Base-by-base conservation (phyloP, 352 stramenopile genomes). In the Phytophthora fragariae region DNA sequence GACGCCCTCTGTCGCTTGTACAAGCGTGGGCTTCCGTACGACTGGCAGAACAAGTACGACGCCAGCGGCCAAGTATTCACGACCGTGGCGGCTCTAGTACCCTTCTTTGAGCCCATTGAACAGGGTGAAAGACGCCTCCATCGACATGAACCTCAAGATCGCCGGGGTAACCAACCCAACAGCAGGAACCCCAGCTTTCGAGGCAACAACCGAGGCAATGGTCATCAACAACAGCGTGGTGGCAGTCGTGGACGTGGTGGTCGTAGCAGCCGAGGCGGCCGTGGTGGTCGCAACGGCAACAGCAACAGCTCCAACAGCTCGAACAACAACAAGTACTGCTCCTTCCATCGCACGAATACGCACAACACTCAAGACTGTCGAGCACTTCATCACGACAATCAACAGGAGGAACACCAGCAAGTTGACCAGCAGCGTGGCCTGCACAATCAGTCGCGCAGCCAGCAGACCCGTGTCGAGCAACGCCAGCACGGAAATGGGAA, bases 21-120 rank as follows among this genome's bases (percentile, higher is more conserved):
- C 47, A 72, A 72, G n/a, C 65, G 50, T 12, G 57, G 57, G 2
- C 31, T 66, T 10, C 57, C 50, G 5, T 66, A 41, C 19, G 65
- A 62, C 3, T 72, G 57, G 57, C 49, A 72, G 27, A 62, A 66
- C 37, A 72, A 72, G 15, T 66, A 72, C 15, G 57, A 66, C 39
- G 37, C 46, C 0, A 72, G 65, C n/a, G 50, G 62, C 2, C 31
- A 57, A 33, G 11, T 62, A 0, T 58, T 57, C 17, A 35, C 57
- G 3, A 62, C 49, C 1, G 50, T 72, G 8, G 27, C 65, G 17
- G 57, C 47, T 1, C 50, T 62, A 8, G 50, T 71, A 3, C 46
- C 50, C 0, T 62, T 58, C 41, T 66, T 72, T 15, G 49, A 72
- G 8, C 15, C 53, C 0, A 62, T 62, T 21, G 62, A 69, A 17